Base-by-base conservation (phyloP, 1,139 yeast species). In the Candida sanyaensis region DNA sequence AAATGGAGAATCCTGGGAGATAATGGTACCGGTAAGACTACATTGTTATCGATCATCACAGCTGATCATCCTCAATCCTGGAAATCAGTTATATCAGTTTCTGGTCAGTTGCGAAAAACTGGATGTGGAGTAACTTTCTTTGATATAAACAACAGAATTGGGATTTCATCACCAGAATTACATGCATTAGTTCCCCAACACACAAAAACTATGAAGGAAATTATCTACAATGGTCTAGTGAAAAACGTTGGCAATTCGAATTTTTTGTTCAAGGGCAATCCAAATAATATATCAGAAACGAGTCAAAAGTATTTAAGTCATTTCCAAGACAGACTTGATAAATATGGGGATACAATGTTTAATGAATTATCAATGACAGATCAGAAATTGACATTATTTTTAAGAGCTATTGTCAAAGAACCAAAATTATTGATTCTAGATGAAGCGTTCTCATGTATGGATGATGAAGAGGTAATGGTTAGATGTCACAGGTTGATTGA, bases 1-100 rank as follows among this genome's bases (percentile, higher is more conserved):
- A 85, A 81, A 58, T 91, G 97, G 96, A 92, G 95, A 61, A 76
- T 93, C 36, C 73, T 86, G 47, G 99, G 99, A 6, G 82, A 84
- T 52, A 93, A 93, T 57, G 99, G 99, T 1, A 78, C 96, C 0
- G 99, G 99, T 1, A 93, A 93, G 62, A 88, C 97, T 4, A 93
- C 99, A 0, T 67, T 93, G 17, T 67, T 93, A 13, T 84, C 97
- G 1, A 66, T 93, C 38, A 75, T 93, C 33, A 90, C 97, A 0
- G 93, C 96, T 2, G 99, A 93, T 59, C 99, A 93, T 62, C 99
- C 99, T 0, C 97, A 93, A 64, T 85, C 97, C 1, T 93, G 98
- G 98, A 84, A 83, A 56, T 78, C 83, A 4, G 82, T 80, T 27
- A 76, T 93, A 38, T 65, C 75, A 17, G 77, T 91, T 48, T 72